Conservation (phyloP, 2,329 filamentous ascomycete genomes). For the Fusarium nurragi region DNA sequence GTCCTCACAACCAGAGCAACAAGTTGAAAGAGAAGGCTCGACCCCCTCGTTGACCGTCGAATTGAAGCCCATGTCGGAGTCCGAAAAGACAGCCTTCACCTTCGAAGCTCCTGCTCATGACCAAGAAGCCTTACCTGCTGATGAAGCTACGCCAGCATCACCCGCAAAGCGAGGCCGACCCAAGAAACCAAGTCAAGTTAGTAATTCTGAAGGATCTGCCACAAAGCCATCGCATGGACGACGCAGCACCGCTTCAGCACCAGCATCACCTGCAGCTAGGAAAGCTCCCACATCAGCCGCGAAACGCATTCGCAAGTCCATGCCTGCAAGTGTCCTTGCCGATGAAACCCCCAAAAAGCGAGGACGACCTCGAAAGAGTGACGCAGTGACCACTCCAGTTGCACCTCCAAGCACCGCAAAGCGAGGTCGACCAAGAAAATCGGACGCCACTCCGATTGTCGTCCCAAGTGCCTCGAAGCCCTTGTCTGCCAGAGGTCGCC, state of each 20-base stretch:
- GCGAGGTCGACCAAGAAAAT: constrained; percentile 41
- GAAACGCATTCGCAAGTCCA: constrained; percentile 36
- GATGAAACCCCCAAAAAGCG: constrained; percentile 37
- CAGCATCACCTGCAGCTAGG: constrained; percentile 22
- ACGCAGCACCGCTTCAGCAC: constrained; percentile 25
- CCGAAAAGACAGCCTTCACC: constrained; percentile 27
- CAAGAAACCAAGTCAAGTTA: constrained; percentile 21
- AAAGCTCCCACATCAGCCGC: constrained; percentile 15
- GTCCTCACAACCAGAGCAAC: constrained; percentile 6
- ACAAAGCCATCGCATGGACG: constrained; percentile 19
- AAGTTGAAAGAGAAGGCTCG: constrained; percentile 12
- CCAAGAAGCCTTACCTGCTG: not conserved
- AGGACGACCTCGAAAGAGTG: constrained; percentile 36
- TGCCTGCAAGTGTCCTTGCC: constrained; percentile 29
- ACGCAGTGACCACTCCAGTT: constrained; percentile 22
- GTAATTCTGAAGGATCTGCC: constrained; percentile 1
- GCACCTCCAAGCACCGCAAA: constrained; percentile 17
- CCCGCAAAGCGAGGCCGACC: constrained; percentile 26
- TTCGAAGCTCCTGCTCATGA: constrained; percentile 4
- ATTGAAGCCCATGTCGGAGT: constrained; percentile 21
- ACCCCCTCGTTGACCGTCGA: constrained; percentile 32
- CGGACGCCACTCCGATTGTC: constrained; percentile 15
- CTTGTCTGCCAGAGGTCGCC: constrained; percentile 20
- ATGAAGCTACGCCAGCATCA: constrained; percentile 1
- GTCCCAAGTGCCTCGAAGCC: constrained; percentile 17